Conservation (phyloP, 2,329 filamentous ascomycete genomes). For the Dactylellina cionopaga region DNA sequence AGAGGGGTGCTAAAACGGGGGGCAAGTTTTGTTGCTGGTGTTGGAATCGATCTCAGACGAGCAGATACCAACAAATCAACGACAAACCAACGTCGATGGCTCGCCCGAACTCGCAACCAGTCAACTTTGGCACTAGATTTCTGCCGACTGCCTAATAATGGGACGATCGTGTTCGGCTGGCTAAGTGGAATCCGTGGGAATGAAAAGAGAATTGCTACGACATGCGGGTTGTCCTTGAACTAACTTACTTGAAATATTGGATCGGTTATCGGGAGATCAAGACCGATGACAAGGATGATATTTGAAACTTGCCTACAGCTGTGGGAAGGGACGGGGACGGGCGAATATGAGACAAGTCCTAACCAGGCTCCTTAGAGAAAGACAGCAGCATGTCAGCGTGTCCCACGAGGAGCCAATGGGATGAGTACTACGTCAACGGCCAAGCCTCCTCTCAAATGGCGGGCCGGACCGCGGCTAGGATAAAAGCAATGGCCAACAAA, state of each 20-base stretch:
- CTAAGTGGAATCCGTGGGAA: conserved; percentile 13
- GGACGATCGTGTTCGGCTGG: conserved; percentile 31
- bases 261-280: conserved; percentile 46
- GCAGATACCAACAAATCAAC: too few relatives aligned
- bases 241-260: conserved; percentile 1
- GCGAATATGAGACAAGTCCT: conserved; percentile 14
- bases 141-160: conserved; percentile 33
- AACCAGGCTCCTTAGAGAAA: neutral
- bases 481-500: conserved; percentile 25
- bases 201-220: conserved; percentile 1
- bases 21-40: conserved; percentile 17
- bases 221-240: conserved; percentile 18
- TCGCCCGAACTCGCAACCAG: neutral
- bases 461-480: conserved; percentile 50
- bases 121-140: neutral
- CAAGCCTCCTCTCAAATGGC: conserved; percentile 34
- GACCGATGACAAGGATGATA: conserved; percentile 22
- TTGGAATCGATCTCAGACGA: conserved; percentile 34
- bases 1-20: conserved; percentile 4
- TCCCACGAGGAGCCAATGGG: conserved; percentile 9
- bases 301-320: neutral
- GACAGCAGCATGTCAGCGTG: neutral
- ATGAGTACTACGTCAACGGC: neutral
- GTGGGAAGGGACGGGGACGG: neutral
- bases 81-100: too few relatives aligned